Base-by-base conservation (phyloP, 2,329 filamentous ascomycete genomes). In the Claviceps fusiformis region DNA sequence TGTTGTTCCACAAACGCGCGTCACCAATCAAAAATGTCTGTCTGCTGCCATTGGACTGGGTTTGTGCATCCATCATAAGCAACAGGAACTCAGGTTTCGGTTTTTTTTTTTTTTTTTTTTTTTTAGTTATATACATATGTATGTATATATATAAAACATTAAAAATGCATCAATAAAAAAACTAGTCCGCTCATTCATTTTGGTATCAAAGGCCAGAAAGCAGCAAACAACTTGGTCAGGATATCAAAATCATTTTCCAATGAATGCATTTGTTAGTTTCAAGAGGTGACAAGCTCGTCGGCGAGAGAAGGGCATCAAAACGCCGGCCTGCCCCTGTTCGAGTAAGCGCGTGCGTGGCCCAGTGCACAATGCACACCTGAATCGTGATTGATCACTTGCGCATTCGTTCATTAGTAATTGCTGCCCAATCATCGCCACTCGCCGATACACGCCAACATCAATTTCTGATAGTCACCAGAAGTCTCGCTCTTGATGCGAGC, bases 401-500 rank as follows among this genome's bases (percentile, higher is more conserved):
- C 33, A 35, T 35, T 39, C 37, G 15, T 39, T 39, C 37, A 39
- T 39, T 13, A 39, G 9, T 35, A 7, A 37, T 37, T 10, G 1
- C 4, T n/a, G 39, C 46, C 48, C 50, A 49, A 46, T 55, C 50
- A 54, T 15, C 54, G 54, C 54, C 55, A 67, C 61, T 78, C 76
- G 19, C 77, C 78, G 52, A 81, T 70, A 54, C 77, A 80, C n/a
- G 86, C 89, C 60, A 95, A 70, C 79, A 96, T 76, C 63, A 92
- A 70, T 61, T 73, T 79, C 71, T 87, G 77, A 62, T 93, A 95
- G 69, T 95, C 86, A 5, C 90, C 88, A 58, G 86, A 88, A 5
- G 89, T 95, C 75, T 97, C 92, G 2, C 85, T 82, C 65, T 80
- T 81, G 64, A 97, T 87, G 50, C 89, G 77, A 55, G 75, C 75